These are phyloP conservation scores for Sporisorium scitamineum DNA, from an alignment of 1,284 basidiomycete species.

Conservation along the genomic window DNA sequence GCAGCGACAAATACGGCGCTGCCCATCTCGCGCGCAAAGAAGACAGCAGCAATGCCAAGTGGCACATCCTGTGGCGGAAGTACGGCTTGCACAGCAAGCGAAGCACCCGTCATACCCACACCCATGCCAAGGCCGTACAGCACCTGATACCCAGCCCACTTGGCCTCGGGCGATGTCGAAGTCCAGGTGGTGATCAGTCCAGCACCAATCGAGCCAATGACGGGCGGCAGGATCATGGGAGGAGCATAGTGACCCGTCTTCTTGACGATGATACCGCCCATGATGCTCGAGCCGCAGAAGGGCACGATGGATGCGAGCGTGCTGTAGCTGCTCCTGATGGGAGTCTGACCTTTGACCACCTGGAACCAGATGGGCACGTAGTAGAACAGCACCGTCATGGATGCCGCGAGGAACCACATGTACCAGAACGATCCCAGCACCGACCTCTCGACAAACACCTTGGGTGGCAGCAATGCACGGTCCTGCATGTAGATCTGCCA, in stretches of 20 bases:
- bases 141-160: slow-evolving; percentile 34
- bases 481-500: slow-evolving; percentile 26
- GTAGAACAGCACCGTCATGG: slow-evolving; percentile 31
- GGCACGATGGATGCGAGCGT: slow-evolving; percentile 18
- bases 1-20: slow-evolving; percentile 26
- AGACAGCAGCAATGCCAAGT: slow-evolving; percentile 22
- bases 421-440: slow-evolving; percentile 27
- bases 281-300: slow-evolving; percentile 17
- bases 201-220: slow-evolving; percentile 19
- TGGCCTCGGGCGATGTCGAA: slow-evolving; percentile 1
- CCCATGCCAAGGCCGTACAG: slow-evolving; percentile 28
- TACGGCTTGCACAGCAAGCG: slow-evolving; percentile 29
- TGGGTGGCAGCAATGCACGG: slow-evolving; percentile 18
- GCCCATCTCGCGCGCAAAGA: slow-evolving; percentile 36
- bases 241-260: slow-evolving; percentile 27
- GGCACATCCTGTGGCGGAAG: slow-evolving; percentile 17
- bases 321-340: slow-evolving; percentile 20
- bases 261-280: slow-evolving; percentile 11
- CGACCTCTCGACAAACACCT: slow-evolving; percentile 14
- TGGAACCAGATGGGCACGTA: slow-evolving; percentile 42
- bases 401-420: slow-evolving; percentile 17
- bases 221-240: slow-evolving; percentile 16
- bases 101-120: slow-evolving; percentile 22
- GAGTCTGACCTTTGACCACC: slow-evolving; percentile 10
- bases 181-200: slow-evolving; percentile 25